Evolutionary conservation across 2,329 filamentous ascomycete genomes (phyloP).

Genomic region (Fusarium sp.): DNA sequence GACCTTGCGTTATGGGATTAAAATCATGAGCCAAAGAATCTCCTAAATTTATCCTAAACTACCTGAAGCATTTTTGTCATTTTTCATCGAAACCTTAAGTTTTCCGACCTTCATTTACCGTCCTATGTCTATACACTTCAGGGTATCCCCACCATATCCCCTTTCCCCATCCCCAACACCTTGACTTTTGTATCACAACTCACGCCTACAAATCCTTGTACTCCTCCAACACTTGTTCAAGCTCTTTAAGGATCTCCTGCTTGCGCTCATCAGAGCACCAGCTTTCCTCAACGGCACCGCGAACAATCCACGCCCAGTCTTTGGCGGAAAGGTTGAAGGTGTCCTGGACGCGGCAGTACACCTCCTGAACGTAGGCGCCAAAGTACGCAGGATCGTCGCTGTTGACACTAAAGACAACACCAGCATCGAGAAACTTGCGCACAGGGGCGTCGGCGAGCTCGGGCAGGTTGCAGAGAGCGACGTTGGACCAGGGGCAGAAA

Average conservation of each 20-base stretch:
- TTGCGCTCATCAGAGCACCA: conserved; percentile 77
- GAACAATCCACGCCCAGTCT: conserved; percentile 77
- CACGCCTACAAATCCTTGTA: conserved; percentile 25
- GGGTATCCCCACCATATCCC: conserved; percentile 22
- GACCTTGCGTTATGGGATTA: too few relatives aligned
- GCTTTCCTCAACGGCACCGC: conserved; percentile 73
- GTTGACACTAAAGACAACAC: conserved; percentile 78
- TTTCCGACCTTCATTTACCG: background rate
- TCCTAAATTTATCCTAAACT: too few relatives aligned
- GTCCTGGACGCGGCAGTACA: conserved; percentile 79
- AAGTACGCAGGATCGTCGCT: conserved; percentile 83
- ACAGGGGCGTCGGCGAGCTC: conserved; percentile 63
- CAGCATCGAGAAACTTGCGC: conserved; percentile 70
- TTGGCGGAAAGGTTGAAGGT: conserved; percentile 70
- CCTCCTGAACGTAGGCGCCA: conserved; percentile 79
- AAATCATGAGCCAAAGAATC: too few relatives aligned
- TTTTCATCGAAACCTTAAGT: too few relatives aligned
- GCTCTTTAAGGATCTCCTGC: conserved; percentile 63
- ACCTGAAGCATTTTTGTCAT: too few relatives aligned
- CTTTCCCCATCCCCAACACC: conserved; percentile 4
- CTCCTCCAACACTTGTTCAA: conserved; percentile 47
- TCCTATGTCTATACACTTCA: background rate
- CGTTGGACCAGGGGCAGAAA: conserved; percentile 80
- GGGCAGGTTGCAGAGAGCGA: conserved; percentile 54
- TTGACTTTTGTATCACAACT: background rate